A percentile compares a stretch with the other conserved stretches of the same genome.
Evolutionary conservation across 768 basidiomycete genomes (phyloP).

Genomic region (Phlebiopsis flavidoalba): DNA sequence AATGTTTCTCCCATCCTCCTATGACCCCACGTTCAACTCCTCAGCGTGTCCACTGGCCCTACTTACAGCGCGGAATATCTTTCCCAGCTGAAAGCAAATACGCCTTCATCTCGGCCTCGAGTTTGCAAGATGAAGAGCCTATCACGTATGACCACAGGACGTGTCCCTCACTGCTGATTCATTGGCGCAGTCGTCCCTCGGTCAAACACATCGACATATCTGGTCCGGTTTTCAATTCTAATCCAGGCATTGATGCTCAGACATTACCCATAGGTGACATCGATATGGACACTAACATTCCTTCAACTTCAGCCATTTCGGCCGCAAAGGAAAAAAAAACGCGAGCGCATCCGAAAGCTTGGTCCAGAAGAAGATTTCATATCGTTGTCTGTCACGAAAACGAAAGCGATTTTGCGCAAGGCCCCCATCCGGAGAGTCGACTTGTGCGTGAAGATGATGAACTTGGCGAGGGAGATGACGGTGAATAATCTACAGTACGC

Average conservation of each 20-base stretch:
- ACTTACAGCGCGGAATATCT: constrained; percentile 72
- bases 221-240: constrained; percentile 22
- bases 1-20: constrained; percentile 37
- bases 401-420: constrained; percentile 48
- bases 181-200: constrained; percentile 24
- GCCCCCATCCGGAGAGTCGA: constrained; percentile 83
- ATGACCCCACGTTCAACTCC: constrained; percentile 52
- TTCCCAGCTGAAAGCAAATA: constrained; percentile 74
- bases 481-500: constrained; percentile 33
- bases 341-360: constrained; percentile 58
- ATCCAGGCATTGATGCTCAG: neutral
- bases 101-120: constrained; percentile 49
- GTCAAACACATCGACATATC: constrained; percentile 23
- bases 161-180: constrained; percentile 39
- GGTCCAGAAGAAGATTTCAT: constrained; percentile 66
- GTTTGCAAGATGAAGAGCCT: constrained; percentile 27
- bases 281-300: constrained; percentile 46
- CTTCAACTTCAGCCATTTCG: constrained; percentile 64
- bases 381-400: constrained; percentile 64
- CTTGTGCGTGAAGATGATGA: constrained; percentile 85
- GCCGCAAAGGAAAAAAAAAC: constrained; percentile 74
- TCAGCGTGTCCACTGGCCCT: constrained; percentile 38
- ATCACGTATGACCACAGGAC: constrained; percentile 42
- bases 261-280: constrained; percentile 20
- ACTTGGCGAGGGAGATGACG: constrained; percentile 83